Conservation (phyloP, 2,329 filamentous ascomycete genomes). For the Endoconidiophora laricicola region DNA sequence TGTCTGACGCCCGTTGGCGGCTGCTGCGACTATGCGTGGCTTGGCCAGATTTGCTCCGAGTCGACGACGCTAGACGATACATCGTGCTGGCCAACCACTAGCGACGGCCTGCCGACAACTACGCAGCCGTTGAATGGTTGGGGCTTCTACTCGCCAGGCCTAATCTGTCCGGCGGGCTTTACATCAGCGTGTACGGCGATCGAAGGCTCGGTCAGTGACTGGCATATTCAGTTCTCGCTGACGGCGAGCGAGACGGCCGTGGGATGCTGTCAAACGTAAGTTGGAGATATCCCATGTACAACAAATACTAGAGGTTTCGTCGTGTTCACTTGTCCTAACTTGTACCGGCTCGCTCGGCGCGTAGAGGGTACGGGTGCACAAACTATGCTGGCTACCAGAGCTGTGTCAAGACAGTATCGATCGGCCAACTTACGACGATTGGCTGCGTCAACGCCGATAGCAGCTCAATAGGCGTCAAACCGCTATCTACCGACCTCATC, state of each 20-base stretch:
- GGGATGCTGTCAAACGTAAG: slow-evolving; percentile 17
- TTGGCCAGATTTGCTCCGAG: not conserved
- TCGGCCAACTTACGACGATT: not conserved
- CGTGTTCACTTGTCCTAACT: too few relatives aligned
- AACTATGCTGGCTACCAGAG: too few relatives aligned
- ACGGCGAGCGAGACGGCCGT: slow-evolving; percentile 15
- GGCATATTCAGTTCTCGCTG: slow-evolving; percentile 15
- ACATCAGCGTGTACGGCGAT: slow-evolving; percentile 17
- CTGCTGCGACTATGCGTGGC: not conserved
- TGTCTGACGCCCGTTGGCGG: slow-evolving; percentile 1
- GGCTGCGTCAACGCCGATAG: not conserved
- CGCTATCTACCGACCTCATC: not conserved
- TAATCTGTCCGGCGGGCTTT: slow-evolving; percentile 17
- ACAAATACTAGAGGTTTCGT: too few relatives aligned
- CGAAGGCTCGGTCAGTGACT: slow-evolving; percentile 12
- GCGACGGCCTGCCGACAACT: not conserved
- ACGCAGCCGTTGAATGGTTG: slow-evolving; percentile 14
- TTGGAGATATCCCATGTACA: not conserved
- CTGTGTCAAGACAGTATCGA: too few relatives aligned
- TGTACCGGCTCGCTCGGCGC: too few relatives aligned
- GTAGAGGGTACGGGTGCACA: too few relatives aligned
- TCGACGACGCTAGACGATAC: not conserved
- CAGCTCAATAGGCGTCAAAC: not conserved
- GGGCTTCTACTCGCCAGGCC: slow-evolving; percentile 20
- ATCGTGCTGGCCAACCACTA: slow-evolving; percentile 1